Evolutionary conservation across 495 filamentous ascomycete species (phyloP).

Genomic region (Lasiosphaeriaceae sp.): DNA sequence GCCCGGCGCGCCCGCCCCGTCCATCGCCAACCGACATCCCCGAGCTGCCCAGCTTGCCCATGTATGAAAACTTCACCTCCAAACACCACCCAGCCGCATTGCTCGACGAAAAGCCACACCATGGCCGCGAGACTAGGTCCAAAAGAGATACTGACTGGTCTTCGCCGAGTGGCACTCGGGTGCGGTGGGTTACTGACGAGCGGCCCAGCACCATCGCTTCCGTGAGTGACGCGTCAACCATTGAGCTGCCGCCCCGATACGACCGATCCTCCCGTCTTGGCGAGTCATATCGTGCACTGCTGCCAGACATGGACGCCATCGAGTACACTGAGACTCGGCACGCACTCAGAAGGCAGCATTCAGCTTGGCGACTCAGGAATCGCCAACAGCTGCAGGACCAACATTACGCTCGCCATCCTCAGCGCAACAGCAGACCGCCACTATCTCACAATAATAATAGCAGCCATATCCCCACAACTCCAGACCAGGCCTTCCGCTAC

Average conservation of each 20-base stretch:
- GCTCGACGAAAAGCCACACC: background rate
- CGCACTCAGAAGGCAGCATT: background rate
- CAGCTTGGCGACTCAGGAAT: background rate
- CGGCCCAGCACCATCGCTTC: background rate
- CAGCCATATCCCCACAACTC: background rate
- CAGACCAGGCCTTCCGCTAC: background rate
- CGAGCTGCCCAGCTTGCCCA: slow-evolving; percentile 13
- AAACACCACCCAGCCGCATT: background rate
- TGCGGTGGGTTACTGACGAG: background rate
- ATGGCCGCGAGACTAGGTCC: background rate
- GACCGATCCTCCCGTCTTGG: slow-evolving; percentile 18
- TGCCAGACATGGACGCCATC: slow-evolving; percentile 14
- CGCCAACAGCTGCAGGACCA: background rate
- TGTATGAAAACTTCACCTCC: slow-evolving; percentile 13
- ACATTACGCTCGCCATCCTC: background rate
- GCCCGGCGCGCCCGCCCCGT: slow-evolving; percentile 10
- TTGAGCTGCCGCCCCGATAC: slow-evolving; percentile 4
- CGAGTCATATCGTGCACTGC: slow-evolving; percentile 15
- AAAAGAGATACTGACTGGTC: background rate
- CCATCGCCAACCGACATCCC: slow-evolving; percentile 4
- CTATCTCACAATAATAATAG: background rate
- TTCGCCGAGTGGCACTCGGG: background rate
- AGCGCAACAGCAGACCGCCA: background rate
- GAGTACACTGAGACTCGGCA: background rate
- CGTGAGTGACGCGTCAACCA: background rate